These are phyloP conservation scores for Albophoma yamanashiensis DNA, from an alignment of 2,329 filamentous ascomycete genomes.

Conservation along the genomic window DNA sequence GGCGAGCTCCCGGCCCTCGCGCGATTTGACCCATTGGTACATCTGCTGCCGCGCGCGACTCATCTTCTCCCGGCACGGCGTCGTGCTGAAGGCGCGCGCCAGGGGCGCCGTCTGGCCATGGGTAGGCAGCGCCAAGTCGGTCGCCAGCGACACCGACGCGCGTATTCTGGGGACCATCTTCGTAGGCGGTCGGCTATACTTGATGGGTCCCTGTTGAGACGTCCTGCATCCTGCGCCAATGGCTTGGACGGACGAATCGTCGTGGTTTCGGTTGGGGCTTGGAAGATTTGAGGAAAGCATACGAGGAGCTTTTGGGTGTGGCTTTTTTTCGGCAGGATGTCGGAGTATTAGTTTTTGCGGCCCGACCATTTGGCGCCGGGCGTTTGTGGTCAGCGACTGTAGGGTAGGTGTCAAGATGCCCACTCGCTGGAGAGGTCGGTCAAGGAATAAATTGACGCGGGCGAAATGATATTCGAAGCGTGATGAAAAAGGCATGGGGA, in stretches of 20 bases:
- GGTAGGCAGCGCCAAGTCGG: constrained; percentile 11
- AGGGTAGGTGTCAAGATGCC: background rate
- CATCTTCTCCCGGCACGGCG: constrained; percentile 25
- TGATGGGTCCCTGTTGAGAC: background rate
- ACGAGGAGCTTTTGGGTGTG: background rate
- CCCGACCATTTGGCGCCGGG: background rate
- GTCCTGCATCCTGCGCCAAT: background rate
- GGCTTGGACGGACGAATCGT: background rate
- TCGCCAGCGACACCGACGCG: constrained; percentile 17
- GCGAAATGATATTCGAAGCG: background rate
- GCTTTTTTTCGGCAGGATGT: background rate
- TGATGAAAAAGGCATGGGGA: background rate
- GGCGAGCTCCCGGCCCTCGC: constrained; percentile 12
- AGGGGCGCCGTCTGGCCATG: constrained; percentile 7
- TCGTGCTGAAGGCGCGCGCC: constrained; percentile 27
- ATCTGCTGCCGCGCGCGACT: constrained; percentile 25
- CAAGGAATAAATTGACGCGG: background rate
- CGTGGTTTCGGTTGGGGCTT: background rate
- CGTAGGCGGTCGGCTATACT: background rate
- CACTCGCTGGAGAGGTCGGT: too few relatives aligned
- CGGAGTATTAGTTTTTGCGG: background rate
- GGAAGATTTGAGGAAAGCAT: background rate
- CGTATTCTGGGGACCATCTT: constrained; percentile 11
- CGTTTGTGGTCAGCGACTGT: background rate
- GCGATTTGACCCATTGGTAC: constrained; percentile 24